Conservation (phyloP, 495 filamentous ascomycete genomes). For the Annulohypoxylon maeteangense region DNA sequence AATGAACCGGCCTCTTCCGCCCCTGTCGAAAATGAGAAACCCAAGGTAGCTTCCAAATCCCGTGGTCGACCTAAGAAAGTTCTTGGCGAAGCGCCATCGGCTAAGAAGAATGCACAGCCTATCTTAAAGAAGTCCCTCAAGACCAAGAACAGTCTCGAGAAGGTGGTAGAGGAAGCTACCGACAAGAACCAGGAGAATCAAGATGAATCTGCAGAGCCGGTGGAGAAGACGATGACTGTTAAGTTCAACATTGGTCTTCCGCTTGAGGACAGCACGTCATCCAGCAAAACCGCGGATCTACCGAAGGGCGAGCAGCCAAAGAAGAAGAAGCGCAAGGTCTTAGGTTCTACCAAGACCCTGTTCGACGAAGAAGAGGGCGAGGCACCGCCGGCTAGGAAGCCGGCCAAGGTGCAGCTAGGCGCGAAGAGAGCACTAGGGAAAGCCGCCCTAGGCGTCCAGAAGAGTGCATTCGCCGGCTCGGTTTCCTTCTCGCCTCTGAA, state of each 20-base stretch:
- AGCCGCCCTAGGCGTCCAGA: slow-evolving; percentile 46
- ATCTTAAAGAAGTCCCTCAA: slow-evolving; percentile 46
- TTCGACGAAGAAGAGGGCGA: slow-evolving; percentile 82
- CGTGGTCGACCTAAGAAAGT: slow-evolving; percentile 56
- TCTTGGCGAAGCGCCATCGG: slow-evolving; percentile 49
- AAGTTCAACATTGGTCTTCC: slow-evolving; percentile 44
- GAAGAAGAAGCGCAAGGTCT: slow-evolving; percentile 77
- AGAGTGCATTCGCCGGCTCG: slow-evolving; percentile 55
- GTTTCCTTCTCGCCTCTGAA: slow-evolving; percentile 84
- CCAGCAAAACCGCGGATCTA: slow-evolving; percentile 48
- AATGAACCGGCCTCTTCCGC: slow-evolving; percentile 15
- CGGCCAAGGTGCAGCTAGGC: slow-evolving; percentile 50
- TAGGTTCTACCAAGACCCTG: slow-evolving; percentile 72
- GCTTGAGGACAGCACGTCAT: slow-evolving; percentile 43
- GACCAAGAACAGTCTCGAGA: slow-evolving; percentile 41
- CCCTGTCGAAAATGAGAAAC: slow-evolving; percentile 30
- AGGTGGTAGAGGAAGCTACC: slow-evolving; percentile 34
- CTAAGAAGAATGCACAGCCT: slow-evolving; percentile 58
- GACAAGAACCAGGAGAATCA: slow-evolving; percentile 40
- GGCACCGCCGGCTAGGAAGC: slow-evolving; percentile 49
- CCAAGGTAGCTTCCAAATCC: slow-evolving; percentile 44
- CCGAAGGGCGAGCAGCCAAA: slow-evolving; percentile 59
- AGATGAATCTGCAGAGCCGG: slow-evolving; percentile 26
- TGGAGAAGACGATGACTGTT: slow-evolving; percentile 46
- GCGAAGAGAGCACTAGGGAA: slow-evolving; percentile 42